Conservation (phyloP, 805 yeast species). For the Kurtzmaniella cleridarum region DNA sequence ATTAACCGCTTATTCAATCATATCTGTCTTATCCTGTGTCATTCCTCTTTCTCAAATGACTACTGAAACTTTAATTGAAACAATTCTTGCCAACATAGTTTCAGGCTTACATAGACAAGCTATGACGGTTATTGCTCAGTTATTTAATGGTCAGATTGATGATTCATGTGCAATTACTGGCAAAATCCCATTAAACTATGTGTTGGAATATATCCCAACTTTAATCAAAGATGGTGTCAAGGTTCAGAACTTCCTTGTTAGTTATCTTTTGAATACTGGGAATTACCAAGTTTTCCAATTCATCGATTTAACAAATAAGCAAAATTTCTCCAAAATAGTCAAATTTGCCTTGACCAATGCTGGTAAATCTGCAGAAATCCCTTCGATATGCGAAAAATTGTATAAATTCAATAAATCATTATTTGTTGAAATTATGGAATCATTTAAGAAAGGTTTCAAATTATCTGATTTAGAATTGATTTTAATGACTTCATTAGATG, state of each 20-base stretch:
- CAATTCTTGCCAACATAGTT: constrained; percentile 21
- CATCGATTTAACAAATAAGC: constrained; percentile 15
- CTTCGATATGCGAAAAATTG: too few species aligned
- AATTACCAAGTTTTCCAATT: constrained; percentile 6
- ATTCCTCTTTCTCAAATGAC: constrained; percentile 45
- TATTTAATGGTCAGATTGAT: constrained; percentile 21
- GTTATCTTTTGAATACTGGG: constrained; percentile 6
- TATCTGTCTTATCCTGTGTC: constrained; percentile 73
- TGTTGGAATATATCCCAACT: not conserved
- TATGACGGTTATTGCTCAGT: constrained; percentile 35
- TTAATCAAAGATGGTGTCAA: not conserved
- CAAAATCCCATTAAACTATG: not conserved
- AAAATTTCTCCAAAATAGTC: constrained; percentile 12
- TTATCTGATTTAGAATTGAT: constrained; percentile 45
- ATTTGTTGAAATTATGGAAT: constrained; percentile 16
- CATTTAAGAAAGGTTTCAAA: constrained; percentile 11
- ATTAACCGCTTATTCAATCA: constrained; percentile 75
- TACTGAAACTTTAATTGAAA: constrained; percentile 26
- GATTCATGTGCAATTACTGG: not conserved
- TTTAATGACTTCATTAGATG: constrained; percentile 55
- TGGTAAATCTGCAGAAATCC: not conserved
- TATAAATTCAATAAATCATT: not conserved
- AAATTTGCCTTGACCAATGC: not conserved
- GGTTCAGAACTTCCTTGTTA: not conserved
- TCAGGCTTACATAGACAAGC: constrained; percentile 22